Conservation (phyloP, 2,329 filamentous ascomycete genomes). For the Neurospora sp. region DNA sequence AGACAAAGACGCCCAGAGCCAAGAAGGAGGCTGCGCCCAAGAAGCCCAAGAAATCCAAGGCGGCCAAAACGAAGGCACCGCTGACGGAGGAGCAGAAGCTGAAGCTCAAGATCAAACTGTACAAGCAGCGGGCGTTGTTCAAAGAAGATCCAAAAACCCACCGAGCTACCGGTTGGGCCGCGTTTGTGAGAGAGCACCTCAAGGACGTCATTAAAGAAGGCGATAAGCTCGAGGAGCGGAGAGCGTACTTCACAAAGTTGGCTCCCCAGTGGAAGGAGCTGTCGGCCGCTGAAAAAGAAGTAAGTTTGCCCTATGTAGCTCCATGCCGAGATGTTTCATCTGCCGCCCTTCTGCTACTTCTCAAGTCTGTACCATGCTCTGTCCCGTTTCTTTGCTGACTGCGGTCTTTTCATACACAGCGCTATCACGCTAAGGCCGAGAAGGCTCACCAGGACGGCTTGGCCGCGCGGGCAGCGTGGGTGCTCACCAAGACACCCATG, state of each 20-base stretch:
- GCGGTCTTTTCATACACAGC: conserved; percentile 19
- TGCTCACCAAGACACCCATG: conserved; percentile 31
- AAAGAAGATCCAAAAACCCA: conserved; percentile 25
- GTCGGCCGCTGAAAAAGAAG: conserved; percentile 32
- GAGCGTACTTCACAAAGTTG: neutral
- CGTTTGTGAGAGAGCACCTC: conserved; percentile 27
- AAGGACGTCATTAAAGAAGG: conserved; percentile 14
- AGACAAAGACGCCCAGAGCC: conserved; percentile 4
- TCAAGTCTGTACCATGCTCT: neutral
- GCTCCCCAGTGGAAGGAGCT: conserved; percentile 30
- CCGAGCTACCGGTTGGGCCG: conserved; percentile 25
- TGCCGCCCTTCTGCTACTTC: neutral
- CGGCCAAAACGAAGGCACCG: conserved; percentile 11
- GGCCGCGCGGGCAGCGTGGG: conserved; percentile 36
- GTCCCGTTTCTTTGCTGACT: conserved; percentile 3
- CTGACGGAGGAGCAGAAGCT: conserved; percentile 12
- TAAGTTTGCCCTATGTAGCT: conserved; percentile 22
- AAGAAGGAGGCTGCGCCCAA: conserved; percentile 19
- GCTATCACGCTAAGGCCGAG: conserved; percentile 23
- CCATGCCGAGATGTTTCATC: neutral
- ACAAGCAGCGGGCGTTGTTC: conserved; percentile 33
- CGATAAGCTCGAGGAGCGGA: neutral
- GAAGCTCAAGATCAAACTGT: conserved; percentile 23
- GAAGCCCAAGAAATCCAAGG: conserved; percentile 10
- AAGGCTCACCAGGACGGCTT: conserved; percentile 27